Percentiles rank a stretch among this genome's conserved stretches.
Evolutionary conservation across 2,329 filamentous ascomycete species (phyloP).

Genomic region (Shiraia sp.): DNA sequence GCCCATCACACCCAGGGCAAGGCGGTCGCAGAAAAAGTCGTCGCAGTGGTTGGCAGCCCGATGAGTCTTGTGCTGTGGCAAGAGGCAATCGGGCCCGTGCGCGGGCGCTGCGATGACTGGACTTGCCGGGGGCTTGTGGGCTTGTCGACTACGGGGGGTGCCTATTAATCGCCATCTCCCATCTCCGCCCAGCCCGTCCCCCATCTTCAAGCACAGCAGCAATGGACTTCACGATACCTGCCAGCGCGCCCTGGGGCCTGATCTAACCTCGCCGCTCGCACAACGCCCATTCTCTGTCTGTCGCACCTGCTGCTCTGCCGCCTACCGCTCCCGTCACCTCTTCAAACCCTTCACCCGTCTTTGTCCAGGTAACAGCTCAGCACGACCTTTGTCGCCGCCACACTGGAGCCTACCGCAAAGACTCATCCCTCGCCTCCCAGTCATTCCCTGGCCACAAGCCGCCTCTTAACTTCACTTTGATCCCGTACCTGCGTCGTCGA

Average conservation of each 20-base stretch:
- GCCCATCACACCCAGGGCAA: too few relatives aligned
- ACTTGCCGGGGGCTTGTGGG: too few relatives aligned
- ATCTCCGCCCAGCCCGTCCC: constrained; percentile 28
- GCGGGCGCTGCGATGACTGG: constrained; percentile 26
- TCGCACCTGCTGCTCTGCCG: constrained; percentile 17
- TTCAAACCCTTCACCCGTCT: constrained; percentile 21
- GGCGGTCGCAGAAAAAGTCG: neutral
- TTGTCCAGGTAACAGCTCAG: constrained; percentile 31
- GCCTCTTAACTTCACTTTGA: constrained; percentile 13
- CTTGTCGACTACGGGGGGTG: constrained; percentile 22
- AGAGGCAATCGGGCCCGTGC: constrained; percentile 24
- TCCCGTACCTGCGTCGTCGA: constrained; percentile 14
- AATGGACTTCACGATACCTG: constrained; percentile 40
- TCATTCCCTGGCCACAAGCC: constrained; percentile 21
- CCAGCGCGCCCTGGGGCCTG: constrained; percentile 35
- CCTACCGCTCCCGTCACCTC: constrained; percentile 13
- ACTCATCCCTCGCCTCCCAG: constrained; percentile 21
- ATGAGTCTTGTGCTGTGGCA: constrained; percentile 33
- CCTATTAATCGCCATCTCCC: constrained; percentile 37
- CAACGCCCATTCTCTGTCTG: constrained; percentile 23
- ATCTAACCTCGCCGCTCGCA: constrained; percentile 28
- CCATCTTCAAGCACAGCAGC: constrained; percentile 34
- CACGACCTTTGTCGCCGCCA: constrained; percentile 31
- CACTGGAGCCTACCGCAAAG: constrained; percentile 32
- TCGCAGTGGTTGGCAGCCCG: constrained; percentile 9